These are phyloP conservation scores for Arthrobotrys entomopaga DNA, from an alignment of 2,329 filamentous ascomycete genomes.

Conservation along the genomic window DNA sequence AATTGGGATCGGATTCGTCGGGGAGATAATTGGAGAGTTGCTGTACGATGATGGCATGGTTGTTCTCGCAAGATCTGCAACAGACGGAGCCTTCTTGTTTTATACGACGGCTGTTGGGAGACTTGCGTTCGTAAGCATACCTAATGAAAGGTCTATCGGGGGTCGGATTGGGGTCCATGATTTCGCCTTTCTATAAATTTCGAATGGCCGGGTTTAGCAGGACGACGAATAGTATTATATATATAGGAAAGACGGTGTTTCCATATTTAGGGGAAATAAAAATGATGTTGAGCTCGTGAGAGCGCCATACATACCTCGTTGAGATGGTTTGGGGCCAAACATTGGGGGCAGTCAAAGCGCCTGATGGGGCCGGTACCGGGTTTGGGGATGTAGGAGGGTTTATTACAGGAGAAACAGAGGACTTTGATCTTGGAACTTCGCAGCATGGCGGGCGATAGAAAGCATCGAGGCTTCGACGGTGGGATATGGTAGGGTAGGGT, in stretches of 20 bases:
- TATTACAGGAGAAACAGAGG: conserved; percentile 85
- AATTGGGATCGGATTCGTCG: conserved; percentile 67
- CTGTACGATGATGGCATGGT: conserved; percentile 82
- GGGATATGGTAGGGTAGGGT: too few species aligned
- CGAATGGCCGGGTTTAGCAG: conserved; percentile 55
- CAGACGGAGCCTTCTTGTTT: conserved; percentile 65
- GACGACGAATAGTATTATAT: conserved; percentile 43
- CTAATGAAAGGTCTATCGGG: conserved; percentile 66
- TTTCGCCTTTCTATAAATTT: conserved; percentile 76
- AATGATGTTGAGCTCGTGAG: neutral
- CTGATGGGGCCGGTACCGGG: conserved; percentile 69
- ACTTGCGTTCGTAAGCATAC: conserved; percentile 65
- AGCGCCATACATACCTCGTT: conserved; percentile 73
- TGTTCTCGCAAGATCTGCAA: conserved; percentile 84
- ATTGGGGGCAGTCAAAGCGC: conserved; percentile 78
- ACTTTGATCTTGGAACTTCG: conserved; percentile 62
- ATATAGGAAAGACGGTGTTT: neutral
- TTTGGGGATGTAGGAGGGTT: conserved; percentile 68
- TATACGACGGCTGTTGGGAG: conserved; percentile 61
- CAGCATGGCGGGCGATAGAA: conserved; percentile 69
- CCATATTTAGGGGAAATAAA: conserved; percentile 22
- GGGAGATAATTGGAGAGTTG: conserved; percentile 83
- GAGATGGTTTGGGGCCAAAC: conserved; percentile 87
- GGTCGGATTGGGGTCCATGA: conserved; percentile 82
- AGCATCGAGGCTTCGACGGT: conserved; percentile 66